Evolutionary conservation across 495 filamentous ascomycete genomes (phyloP).

Genomic region (Sabuloglossum arenarium): DNA sequence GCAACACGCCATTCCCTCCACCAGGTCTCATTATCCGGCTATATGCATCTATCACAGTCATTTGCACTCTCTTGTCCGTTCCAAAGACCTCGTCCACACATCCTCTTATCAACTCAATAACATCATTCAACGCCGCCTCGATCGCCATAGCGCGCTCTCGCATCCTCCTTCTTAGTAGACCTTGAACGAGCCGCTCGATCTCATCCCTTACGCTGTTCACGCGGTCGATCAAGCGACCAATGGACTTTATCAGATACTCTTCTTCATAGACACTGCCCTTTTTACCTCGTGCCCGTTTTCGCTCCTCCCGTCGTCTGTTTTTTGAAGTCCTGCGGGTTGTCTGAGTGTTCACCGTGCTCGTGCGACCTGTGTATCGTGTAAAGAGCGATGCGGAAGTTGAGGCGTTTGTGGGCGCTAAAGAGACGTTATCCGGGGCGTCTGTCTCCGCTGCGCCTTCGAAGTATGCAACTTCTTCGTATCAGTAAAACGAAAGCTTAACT

Average conservation of each 20-base stretch:
- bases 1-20: conserved; percentile 21
- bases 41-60: conserved; percentile 11
- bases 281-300: conserved; percentile 82
- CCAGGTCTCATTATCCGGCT: conserved; percentile 9
- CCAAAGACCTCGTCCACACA: conserved; percentile 49
- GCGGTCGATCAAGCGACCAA: conserved; percentile 65
- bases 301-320: conserved; percentile 70
- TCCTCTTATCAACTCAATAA: conserved; percentile 41
- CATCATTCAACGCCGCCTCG: conserved; percentile 47
- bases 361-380: conserved; percentile 69
- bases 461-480: conserved; percentile 30
- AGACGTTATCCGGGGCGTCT: conserved; percentile 80
- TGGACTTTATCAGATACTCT: conserved; percentile 79
- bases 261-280: conserved; percentile 96
- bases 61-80: conserved; percentile 6
- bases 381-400: conserved; percentile 67
- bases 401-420: conserved; percentile 65
- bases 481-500: neutral
- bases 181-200: conserved; percentile 47
- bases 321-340: conserved; percentile 57
- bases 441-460: conserved; percentile 33
- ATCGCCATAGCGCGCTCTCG: conserved; percentile 63
- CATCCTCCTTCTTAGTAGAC: conserved; percentile 61
- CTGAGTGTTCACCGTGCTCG: conserved; percentile 39
- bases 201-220: conserved; percentile 52